Percentiles rank a stretch among this genome's conserved stretches.
Conservation (phyloP, 148 eudicot genomes). For the Camellia lanceoleosa region DNA sequence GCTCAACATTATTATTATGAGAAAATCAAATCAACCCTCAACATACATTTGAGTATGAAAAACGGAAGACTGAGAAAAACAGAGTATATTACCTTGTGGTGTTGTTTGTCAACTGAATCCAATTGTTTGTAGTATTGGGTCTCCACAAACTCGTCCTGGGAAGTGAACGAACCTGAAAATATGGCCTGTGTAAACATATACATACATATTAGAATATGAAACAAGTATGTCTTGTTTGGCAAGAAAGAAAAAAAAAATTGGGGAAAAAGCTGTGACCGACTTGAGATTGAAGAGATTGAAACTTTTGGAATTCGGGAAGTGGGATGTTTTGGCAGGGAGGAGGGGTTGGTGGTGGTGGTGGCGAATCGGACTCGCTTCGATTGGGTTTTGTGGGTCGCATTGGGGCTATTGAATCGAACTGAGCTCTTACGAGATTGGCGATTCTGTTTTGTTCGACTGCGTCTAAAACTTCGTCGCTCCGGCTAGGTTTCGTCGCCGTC, state of each 20-base stretch:
- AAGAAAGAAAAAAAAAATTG: not conserved
- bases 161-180: conserved; percentile 19
- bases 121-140: conserved; percentile 57
- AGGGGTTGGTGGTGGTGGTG: conserved; percentile 13
- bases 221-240: not conserved
- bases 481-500: conserved; percentile 56
- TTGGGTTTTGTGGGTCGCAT: conserved; percentile 56
- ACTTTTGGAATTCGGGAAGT: conserved; percentile 55
- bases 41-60: not conserved
- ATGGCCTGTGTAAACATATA: conserved; percentile 20
- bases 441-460: conserved; percentile 42
- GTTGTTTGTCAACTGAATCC: conserved; percentile 61
- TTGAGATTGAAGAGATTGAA: conserved; percentile 44
- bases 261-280: conserved; percentile 17
- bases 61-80: not conserved
- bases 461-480: conserved; percentile 67
- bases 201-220: not conserved
- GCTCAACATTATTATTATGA: not conserved
- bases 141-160: conserved; percentile 61
- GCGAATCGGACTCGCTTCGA: conserved; percentile 61
- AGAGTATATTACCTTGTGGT: conserved; percentile 49
- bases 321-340: conserved; percentile 7
- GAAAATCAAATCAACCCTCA: not conserved
- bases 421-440: conserved; percentile 37
- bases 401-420: conserved; percentile 48